A percentile compares a stretch with the other conserved stretches of the same genome.
Evolutionary conservation across 768 basidiomycete genomes (phyloP).

Genomic region (Paxillus rubicundulus): DNA sequence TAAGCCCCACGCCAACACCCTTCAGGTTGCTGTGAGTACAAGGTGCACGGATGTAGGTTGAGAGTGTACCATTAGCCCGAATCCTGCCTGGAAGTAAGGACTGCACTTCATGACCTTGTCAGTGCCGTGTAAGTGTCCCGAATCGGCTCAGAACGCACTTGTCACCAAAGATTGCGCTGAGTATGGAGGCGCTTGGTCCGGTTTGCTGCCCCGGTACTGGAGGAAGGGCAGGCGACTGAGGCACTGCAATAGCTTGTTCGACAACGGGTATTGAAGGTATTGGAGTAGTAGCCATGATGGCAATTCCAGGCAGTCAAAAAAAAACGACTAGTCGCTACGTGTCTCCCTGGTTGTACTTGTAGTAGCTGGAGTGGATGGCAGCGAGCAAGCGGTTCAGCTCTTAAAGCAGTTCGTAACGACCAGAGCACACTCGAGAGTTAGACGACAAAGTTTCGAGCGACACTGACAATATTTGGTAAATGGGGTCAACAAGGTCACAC

Average conservation of each 20-base stretch:
- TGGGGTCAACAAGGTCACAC: too few species aligned
- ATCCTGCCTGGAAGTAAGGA: constrained; percentile 97
- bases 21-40: constrained; percentile 31
- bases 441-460: constrained; percentile 1
- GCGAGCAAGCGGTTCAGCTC: too few species aligned
- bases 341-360: too few species aligned
- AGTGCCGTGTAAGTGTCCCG: constrained; percentile 1
- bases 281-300: constrained; percentile 9
- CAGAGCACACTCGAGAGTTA: too few species aligned
- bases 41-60: background rate
- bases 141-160: constrained; percentile 52
- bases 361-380: too few species aligned
- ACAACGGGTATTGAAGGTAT: background rate
- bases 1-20: constrained; percentile 89
- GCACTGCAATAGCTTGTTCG: background rate
- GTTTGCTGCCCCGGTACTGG: constrained; percentile 8
- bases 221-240: background rate
- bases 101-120: constrained; percentile 52
- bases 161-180: constrained; percentile 49
- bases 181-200: constrained; percentile 26
- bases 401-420: too few species aligned
- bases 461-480: too few species aligned
- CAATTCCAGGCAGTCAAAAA: background rate
- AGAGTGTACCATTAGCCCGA: constrained; percentile 84
- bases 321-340: too few species aligned